Evolutionary conservation across 306 rosid species (phyloP).

Genomic region (Vicia sativa): DNA sequence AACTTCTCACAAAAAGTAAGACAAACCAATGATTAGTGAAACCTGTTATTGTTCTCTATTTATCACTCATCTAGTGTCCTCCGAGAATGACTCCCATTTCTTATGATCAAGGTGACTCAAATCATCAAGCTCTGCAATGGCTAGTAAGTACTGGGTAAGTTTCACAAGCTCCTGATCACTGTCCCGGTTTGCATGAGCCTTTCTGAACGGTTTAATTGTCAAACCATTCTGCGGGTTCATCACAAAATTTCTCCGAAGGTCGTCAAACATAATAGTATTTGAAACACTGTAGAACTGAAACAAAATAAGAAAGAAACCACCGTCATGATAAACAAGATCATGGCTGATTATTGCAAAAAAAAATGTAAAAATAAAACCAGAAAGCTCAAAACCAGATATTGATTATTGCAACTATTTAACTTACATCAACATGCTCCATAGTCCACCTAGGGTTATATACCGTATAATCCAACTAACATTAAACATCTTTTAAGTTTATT

Average conservation of each 20-base stretch:
- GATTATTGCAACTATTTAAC: constrained; percentile 3
- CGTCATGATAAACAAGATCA: constrained; percentile 28
- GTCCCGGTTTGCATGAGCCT: constrained; percentile 89
- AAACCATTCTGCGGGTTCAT: constrained; percentile 98
- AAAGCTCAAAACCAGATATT: background rate
- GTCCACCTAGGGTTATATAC: constrained; percentile 17
- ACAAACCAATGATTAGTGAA: too few relatives aligned
- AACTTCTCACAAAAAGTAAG: too few relatives aligned
- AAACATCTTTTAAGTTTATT: constrained; percentile 28
- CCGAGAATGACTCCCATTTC: constrained; percentile 64
- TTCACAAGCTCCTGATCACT: constrained; percentile 83
- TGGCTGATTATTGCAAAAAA: background rate
- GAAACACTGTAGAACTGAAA: constrained; percentile 78
- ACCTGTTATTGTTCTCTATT: constrained; percentile 17
- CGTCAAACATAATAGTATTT: constrained; percentile 92
- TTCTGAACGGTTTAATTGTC: constrained; percentile 90
- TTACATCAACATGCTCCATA: background rate
- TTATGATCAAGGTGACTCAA: constrained; percentile 73
- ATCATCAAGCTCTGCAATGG: constrained; percentile 92
- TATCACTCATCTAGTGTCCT: constrained; percentile 54
- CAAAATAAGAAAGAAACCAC: constrained; percentile 32
- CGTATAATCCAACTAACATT: background rate
- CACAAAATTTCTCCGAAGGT: constrained; percentile 87
- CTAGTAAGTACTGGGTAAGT: constrained; percentile 84
- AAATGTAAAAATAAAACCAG: background rate